Evolutionary conservation across 371 early-diverging fungal species (phyloP), one percentile per base, ranked within the genome.

Genomic region (Enterospora canceri): DNA sequence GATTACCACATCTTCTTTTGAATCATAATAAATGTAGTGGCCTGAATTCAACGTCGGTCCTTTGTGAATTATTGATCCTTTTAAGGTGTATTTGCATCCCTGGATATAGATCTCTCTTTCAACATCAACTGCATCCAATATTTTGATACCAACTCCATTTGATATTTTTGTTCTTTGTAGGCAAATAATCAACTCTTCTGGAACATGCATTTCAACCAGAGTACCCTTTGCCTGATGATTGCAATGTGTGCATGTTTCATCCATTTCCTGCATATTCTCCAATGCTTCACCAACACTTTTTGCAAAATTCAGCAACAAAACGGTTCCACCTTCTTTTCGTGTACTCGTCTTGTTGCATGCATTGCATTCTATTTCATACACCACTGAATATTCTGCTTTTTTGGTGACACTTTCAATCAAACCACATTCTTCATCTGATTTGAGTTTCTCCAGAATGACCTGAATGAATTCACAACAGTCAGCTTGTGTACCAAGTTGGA

Each of bases 381-480:
- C 58, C 12, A 49, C 48, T 24, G 62, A 35, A 48, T 65, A 66
- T n/a, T 62, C 58, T 46, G 74, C 72, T 2, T 30, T 21, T 0
- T 59, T 49, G 15, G 58, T 51, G 19, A 76, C 40, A 19, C 21
- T 33, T 0, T 56, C 47, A 35, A 77, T 55, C 21, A 73, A 53
- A 1, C 67, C 68, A 4, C 61, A 24, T n/a, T 49, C 24, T 54
- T 77, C 77, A 19, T 54, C 67, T 12, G 35, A 56, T 48, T 58
- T 23, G 23, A 79, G 31, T 34, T 57, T 49, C 12, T 65, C 24
- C 5, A 76, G 4, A 24, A 76, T 26, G 5, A 48, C 34, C 1
- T 62, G 34, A 15, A 77, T 46, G 48, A 76, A 75, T 69, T 80
- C 80, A 19, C 47, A 35, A 30, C 72, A 68, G 68, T 80, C 80